phyloP scores from a whole-genome alignment of 2,329 filamentous ascomycete genomes.

The Colletotrichum zoysiae region DNA sequence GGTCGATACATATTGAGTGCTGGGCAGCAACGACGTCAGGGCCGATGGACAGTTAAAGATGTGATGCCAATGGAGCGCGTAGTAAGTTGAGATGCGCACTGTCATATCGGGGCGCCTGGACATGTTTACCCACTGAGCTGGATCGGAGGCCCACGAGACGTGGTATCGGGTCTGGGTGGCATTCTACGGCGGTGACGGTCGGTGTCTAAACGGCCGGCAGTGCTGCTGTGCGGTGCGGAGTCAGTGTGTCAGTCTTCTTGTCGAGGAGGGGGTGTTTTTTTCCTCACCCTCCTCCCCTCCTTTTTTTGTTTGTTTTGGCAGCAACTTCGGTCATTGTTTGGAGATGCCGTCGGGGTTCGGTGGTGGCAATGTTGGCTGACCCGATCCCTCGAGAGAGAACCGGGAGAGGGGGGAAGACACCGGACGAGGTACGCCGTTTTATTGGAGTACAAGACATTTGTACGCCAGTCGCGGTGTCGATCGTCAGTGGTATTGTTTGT shows the following conservation, averaged over 20 bases:
- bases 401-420: background rate
- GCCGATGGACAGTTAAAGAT: constrained; percentile 30
- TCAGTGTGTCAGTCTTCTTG: constrained; percentile 16
- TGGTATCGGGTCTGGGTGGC: constrained; percentile 34
- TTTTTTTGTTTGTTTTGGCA: background rate
- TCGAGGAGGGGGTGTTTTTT: background rate
- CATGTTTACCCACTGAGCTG: background rate
- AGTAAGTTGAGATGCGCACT: constrained; percentile 21
- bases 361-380: constrained; percentile 33
- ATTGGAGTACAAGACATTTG: background rate
- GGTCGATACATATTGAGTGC: constrained; percentile 3
- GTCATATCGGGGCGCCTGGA: constrained; percentile 18
- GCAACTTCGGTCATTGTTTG: constrained; percentile 34
- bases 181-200: constrained; percentile 33
- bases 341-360: constrained; percentile 39
- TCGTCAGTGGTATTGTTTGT: background rate
- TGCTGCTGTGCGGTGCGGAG: constrained; percentile 20
- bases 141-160: constrained; percentile 11
- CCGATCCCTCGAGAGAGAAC: constrained; percentile 18
- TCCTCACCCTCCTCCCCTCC: too few relatives aligned
- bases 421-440: background rate
- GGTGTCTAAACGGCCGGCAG: constrained; percentile 28
- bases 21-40: constrained; percentile 21
- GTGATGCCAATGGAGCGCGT: constrained; percentile 16
- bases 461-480: background rate